Conservation (phyloP, 2,329 filamentous ascomycete genomes). For the Cercospora sp. region DNA sequence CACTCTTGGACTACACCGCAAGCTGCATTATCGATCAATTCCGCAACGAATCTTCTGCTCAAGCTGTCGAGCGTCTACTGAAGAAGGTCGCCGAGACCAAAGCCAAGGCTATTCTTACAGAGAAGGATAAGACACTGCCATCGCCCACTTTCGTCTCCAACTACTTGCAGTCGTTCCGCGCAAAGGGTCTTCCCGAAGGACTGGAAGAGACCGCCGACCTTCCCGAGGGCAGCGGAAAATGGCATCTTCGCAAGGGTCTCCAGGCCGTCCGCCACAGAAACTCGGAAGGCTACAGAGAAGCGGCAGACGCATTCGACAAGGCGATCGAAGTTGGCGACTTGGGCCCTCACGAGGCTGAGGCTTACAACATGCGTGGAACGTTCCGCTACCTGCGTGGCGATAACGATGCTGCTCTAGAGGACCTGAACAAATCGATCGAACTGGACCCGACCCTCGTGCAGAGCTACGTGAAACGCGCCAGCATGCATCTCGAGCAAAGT, state of each 20-base stretch:
- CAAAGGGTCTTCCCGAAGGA: conserved; percentile 73
- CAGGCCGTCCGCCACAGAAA: conserved; percentile 81
- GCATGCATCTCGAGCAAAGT: conserved; percentile 94
- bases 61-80: conserved; percentile 85
- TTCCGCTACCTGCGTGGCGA: conserved; percentile 92
- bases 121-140: conserved; percentile 81
- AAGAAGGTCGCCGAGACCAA: conserved; percentile 97
- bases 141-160: conserved; percentile 97
- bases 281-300: conserved; percentile 86
- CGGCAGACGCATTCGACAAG: conserved; percentile 80
- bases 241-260: conserved; percentile 80
- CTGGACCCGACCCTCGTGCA: conserved; percentile 85
- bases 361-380: conserved; percentile 94
- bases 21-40: conserved; percentile 99
- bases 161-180: conserved; percentile 97
- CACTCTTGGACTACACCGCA: conserved; percentile 94
- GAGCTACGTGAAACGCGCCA: conserved; percentile 97
- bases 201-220: conserved; percentile 81
- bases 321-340: conserved; percentile 80
- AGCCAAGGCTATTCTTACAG: conserved; percentile 80
- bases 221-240: conserved; percentile 74
- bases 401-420: conserved; percentile 75
- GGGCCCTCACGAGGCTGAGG: conserved; percentile 80
- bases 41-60: conserved; percentile 83
- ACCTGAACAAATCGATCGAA: conserved; percentile 91